Conservation (phyloP, 306 rosid species). For the Quercus glauca region DNA sequence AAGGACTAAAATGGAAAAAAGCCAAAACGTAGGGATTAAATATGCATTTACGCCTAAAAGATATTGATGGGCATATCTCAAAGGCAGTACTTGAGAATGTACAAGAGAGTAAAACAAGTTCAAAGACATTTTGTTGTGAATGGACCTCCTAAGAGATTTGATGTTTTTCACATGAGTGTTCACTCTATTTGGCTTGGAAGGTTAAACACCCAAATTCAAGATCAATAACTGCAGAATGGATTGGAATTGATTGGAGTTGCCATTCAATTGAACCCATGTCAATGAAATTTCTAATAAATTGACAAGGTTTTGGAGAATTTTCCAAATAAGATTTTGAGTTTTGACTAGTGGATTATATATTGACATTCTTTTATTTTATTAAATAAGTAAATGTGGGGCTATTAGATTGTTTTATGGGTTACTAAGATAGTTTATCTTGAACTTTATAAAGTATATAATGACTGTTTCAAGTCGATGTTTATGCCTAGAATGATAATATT, state of each 20-base stretch:
- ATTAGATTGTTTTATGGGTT: not conserved
- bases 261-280: not conserved
- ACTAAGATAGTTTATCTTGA: not conserved
- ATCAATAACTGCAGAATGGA: not conserved
- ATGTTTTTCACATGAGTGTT: conserved; percentile 49
- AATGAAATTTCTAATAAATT: not conserved
- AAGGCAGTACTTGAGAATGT: conserved; percentile 37
- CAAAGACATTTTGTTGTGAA: conserved; percentile 61
- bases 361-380: not conserved
- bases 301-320: not conserved
- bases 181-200: conserved; percentile 69
- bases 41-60: not conserved
- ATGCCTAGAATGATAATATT: not conserved
- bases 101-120: conserved; percentile 43
- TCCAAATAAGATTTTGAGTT: not conserved
- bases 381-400: not conserved
- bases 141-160: conserved; percentile 50
- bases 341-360: not conserved
- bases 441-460: not conserved
- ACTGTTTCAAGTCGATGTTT: not conserved
- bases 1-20: no score
- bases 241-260: not conserved
- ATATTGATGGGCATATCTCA: conserved; percentile 51
- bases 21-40: no score
- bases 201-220: conserved; percentile 39